phyloP scores from a whole-genome alignment of 1,284 basidiomycete genomes.

The Trichosporon sp. region DNA sequence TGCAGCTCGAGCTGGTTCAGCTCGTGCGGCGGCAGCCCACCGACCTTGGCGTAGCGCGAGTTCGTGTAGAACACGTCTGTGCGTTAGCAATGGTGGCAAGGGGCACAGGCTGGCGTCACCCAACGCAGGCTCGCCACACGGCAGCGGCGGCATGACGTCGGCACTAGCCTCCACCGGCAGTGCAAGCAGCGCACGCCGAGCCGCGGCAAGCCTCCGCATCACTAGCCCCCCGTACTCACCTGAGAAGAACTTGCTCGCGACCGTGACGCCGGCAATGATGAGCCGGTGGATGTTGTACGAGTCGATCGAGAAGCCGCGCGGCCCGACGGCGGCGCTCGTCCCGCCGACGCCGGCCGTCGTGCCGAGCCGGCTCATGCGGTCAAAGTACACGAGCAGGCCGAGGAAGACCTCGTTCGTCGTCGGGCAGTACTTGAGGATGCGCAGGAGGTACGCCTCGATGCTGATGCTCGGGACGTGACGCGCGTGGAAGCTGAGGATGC shows the following conservation, averaged over 20 bases:
- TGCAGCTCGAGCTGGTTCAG: constrained; percentile 96
- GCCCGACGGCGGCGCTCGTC: constrained; percentile 26
- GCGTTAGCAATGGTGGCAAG: neutral
- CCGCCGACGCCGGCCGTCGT: constrained; percentile 36
- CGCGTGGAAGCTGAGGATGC: constrained; percentile 88
- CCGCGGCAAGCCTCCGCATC: too few relatives aligned
- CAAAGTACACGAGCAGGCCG: constrained; percentile 91
- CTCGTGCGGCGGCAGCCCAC: constrained; percentile 87
- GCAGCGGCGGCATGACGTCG: neutral
- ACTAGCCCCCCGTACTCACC: constrained; percentile 31
- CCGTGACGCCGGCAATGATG: constrained; percentile 95
- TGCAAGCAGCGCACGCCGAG: neutral
- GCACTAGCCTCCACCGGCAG: neutral
- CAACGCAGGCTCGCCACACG: neutral
- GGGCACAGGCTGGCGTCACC: neutral
- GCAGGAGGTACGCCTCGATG: constrained; percentile 87
- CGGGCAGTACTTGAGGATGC: constrained; percentile 97
- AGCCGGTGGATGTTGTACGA: constrained; percentile 94
- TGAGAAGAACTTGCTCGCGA: constrained; percentile 97
- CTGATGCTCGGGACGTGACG: constrained; percentile 91
- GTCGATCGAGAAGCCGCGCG: constrained; percentile 82
- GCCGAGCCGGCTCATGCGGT: constrained; percentile 61
- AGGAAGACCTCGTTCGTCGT: constrained; percentile 98
- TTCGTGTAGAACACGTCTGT: constrained; percentile 98
- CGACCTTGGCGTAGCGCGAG: constrained; percentile 96